phyloP scores from a whole-genome alignment of 2,329 filamentous ascomycete genomes.

The Scedosporium dehoogii region DNA sequence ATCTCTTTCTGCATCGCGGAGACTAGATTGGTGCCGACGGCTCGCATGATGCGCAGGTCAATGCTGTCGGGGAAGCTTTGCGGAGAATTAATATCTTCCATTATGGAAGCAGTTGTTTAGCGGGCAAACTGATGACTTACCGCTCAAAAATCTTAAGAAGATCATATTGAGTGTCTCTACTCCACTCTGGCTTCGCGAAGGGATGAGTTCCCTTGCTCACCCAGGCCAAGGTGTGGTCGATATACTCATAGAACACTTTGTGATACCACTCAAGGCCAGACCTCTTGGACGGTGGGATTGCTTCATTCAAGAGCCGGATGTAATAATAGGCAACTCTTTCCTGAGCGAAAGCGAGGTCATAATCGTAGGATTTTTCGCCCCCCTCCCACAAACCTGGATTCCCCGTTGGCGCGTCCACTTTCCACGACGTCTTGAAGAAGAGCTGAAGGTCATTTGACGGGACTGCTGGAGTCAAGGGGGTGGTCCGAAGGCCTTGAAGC shows the following conservation, averaged over 20 bases:
- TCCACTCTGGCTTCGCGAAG: neutral
- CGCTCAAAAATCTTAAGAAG: neutral
- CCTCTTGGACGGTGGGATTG: neutral
- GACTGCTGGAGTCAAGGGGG: neutral
- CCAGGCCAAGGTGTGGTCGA: neutral
- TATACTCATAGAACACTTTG: neutral
- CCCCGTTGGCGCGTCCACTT: neutral
- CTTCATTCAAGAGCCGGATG: neutral
- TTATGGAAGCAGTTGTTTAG: neutral
- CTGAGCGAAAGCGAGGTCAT: neutral
- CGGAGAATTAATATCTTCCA: neutral
- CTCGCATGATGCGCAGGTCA: slow-evolving; percentile 4
- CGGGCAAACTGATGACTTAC: neutral
- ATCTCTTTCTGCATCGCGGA: slow-evolving; percentile 19
- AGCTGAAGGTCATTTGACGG: neutral
- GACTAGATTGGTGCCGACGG: slow-evolving; percentile 20
- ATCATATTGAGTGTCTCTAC: neutral
- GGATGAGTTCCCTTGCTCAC: neutral
- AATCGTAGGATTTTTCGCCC: neutral
- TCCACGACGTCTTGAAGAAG: neutral
- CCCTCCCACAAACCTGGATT: neutral
- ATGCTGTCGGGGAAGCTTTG: neutral
- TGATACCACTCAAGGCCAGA: neutral
- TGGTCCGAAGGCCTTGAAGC: neutral
- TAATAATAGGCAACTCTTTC: neutral